Evolutionary conservation across 1,284 basidiomycete species (phyloP), one percentile per base, ranked within the genome.

Genomic region (Lentinus polychrous): DNA sequence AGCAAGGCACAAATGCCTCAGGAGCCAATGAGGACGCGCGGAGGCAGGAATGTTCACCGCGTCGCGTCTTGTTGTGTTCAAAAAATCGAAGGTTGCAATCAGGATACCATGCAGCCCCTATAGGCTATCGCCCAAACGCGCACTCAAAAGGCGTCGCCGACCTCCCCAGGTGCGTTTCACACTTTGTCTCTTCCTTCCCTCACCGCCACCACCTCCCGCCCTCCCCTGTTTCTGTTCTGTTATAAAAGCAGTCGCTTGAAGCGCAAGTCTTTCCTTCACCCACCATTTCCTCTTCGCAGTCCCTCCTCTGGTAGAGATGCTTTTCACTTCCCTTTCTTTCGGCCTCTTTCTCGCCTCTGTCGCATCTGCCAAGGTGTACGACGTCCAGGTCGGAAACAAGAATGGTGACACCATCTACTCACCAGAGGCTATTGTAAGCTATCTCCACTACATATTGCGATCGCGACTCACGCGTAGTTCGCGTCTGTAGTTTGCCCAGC

Each of bases 341-440:
- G 68, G 69, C 65, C 67, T 79, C 43, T 57, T 60, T 56, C 63
- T 76, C 55, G 61, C 74, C 58, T 71, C 75, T 59, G 65, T 75
- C 52, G 74, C 67, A 55, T 66, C 68, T 56, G 74, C 73, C 58
- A 66, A 62, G 53, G 56, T 58, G 18, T 50, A 46, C 59, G 68
- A 81, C 59, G 60, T 83, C 57, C 66, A 73, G 56, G 81, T 83
- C 54, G 78, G 81, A 52, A 72, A 69, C 50, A 49, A 65, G 43
- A 63, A 55, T 49, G 76, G 75, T 36, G 54, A 57, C 43, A 60
- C 76, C 35, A 55, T 55, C 11, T 83, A 70, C 60, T 61, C 57
- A 33, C 79, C 79, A 11, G 72, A 76, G 50, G 72, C 73, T 23
- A 73, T 81, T 51, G 79, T 81, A 53, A 46, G 75, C 68, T 8